phyloP scores from a whole-genome alignment of 345 rosid species.

The Citropsis articulata region DNA sequence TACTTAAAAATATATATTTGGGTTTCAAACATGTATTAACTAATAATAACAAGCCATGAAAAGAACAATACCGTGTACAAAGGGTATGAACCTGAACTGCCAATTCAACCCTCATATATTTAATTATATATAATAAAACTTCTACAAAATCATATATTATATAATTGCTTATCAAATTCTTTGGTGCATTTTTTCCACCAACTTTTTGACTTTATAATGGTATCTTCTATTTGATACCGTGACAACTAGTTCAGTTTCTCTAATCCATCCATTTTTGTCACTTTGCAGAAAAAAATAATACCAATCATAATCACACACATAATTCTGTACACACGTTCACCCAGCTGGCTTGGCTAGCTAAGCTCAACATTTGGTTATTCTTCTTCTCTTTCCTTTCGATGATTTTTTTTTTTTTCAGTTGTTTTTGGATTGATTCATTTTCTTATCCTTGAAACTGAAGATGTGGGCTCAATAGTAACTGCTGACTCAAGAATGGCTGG shows the following conservation, averaged over 20 bases:
- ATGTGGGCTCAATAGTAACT: conserved; percentile 47
- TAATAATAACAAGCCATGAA: too few relatives aligned
- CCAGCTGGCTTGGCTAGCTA: conserved; percentile 7
- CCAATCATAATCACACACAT: conserved; percentile 11
- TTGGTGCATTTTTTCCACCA: conserved; percentile 6
- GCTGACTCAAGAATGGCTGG: conserved; percentile 50
- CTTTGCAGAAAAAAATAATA: not conserved
- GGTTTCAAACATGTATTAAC: too few relatives aligned
- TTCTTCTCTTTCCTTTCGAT: not conserved
- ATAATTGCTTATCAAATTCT: conserved; percentile 8
- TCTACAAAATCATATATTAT: conserved; percentile 21
- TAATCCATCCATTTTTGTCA: conserved; percentile 15
- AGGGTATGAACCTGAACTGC: conserved; percentile 8
- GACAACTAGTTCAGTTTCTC: conserved; percentile 19
- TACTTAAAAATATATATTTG: too few relatives aligned
- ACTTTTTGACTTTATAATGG: conserved; percentile 22
- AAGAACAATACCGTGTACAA: not conserved
- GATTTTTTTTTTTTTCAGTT: not conserved
- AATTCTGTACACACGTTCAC: conserved; percentile 16
- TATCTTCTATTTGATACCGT: conserved; percentile 25
- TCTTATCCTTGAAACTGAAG: conserved; percentile 53
- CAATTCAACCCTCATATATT: conserved; percentile 17
- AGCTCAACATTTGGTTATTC: not conserved
- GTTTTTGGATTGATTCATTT: not conserved
- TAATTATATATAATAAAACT: too few relatives aligned